Conservation (phyloP, 2,329 filamentous ascomycete species). For the Hawksworthiomyces lignivorus region DNA sequence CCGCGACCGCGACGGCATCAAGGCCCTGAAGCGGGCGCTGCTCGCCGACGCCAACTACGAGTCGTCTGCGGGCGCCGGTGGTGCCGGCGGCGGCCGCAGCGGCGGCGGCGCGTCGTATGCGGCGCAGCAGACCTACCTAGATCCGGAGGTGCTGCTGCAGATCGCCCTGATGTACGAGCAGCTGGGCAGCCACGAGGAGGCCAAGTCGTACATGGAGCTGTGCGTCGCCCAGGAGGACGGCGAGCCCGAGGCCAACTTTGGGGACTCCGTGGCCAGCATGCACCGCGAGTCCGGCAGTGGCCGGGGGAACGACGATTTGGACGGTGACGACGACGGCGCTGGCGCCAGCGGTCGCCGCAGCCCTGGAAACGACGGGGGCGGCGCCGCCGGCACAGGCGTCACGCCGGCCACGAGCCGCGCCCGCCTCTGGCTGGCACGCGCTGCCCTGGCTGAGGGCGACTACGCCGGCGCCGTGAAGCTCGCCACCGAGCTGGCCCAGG, state of each 20-base stretch:
- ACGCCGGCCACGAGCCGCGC: slow-evolving; percentile 89
- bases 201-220: slow-evolving; percentile 91
- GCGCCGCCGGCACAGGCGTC: slow-evolving; percentile 63
- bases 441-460: slow-evolving; percentile 69
- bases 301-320: slow-evolving; percentile 33
- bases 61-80: slow-evolving; percentile 35
- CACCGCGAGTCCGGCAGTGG: slow-evolving; percentile 44
- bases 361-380: slow-evolving; percentile 16
- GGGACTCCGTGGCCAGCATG: slow-evolving; percentile 45
- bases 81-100: slow-evolving; percentile 40
- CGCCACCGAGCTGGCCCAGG: slow-evolving; percentile 86
- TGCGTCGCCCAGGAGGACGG: slow-evolving; percentile 89
- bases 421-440: slow-evolving; percentile 84
- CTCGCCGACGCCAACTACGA: slow-evolving; percentile 84
- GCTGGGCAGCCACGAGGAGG: slow-evolving; percentile 68
- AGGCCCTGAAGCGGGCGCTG: slow-evolving; percentile 86
- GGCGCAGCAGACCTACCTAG: slow-evolving; percentile 66
- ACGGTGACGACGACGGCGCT: slow-evolving; percentile 26
- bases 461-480: slow-evolving; percentile 70
- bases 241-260: slow-evolving; percentile 30
- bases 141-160: slow-evolving; percentile 83
- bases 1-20: slow-evolving; percentile 81
- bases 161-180: slow-evolving; percentile 86
- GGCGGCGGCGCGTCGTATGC: slow-evolving; percentile 33
- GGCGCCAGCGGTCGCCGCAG: slow-evolving; percentile 25